phyloP scores from a whole-genome alignment of 768 basidiomycete genomes.

The Glaciozyma antarctica region DNA sequence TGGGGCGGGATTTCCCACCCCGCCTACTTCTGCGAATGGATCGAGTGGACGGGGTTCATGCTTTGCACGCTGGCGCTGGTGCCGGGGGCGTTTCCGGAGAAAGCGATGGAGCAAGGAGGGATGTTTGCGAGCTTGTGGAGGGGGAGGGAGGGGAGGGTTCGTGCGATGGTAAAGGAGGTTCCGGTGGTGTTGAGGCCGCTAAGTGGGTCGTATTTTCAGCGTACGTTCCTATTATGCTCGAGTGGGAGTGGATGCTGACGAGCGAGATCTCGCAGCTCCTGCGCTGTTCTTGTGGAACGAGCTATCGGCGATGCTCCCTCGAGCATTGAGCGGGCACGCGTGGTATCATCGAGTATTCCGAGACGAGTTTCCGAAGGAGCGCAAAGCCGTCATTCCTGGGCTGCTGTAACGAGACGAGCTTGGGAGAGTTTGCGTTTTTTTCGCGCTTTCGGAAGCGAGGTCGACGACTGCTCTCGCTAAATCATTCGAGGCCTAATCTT shows the following conservation, averaged over 20 bases:
- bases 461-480: too few species aligned
- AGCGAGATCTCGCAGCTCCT: neutral
- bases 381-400: constrained; percentile 72
- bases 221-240: constrained; percentile 63
- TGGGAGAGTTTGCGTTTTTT: too few species aligned
- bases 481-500: too few species aligned
- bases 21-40: constrained; percentile 90
- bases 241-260: neutral
- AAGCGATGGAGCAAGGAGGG: constrained; percentile 23
- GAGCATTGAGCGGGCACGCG: constrained; percentile 61
- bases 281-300: constrained; percentile 45
- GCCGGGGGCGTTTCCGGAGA: constrained; percentile 44
- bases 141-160: neutral
- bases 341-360: constrained; percentile 76
- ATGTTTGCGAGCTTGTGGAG: constrained; percentile 4
- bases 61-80: constrained; percentile 47
- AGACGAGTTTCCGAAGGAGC: constrained; percentile 62
- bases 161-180: constrained; percentile 13
- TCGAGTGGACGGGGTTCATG: constrained; percentile 84
- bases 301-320: constrained; percentile 65
- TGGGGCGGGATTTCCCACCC: constrained; percentile 77
- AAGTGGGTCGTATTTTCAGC: constrained; percentile 37
- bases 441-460: too few species aligned
- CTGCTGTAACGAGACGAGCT: constrained; percentile 51
- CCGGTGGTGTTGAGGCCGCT: neutral